Evolutionary conservation across 225 moss, liverwort and hornwort species (phyloP).

Genomic region (Pseudisothecium myosuroides): DNA sequence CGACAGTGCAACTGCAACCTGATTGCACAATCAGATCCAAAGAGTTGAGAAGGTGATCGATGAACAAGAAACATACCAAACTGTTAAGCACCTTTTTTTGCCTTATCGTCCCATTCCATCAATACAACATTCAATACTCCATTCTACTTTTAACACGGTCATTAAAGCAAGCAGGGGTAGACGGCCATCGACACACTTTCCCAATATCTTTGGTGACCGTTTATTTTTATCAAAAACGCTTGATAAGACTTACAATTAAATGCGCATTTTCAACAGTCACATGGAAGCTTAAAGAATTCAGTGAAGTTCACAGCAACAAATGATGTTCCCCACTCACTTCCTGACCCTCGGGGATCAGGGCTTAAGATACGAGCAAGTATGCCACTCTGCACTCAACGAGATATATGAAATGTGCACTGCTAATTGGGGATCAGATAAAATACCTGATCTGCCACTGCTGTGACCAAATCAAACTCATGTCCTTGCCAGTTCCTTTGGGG

Average conservation of each 20-base stretch:
- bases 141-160: background rate
- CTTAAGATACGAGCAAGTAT: background rate
- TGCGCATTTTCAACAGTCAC: background rate
- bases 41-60: background rate
- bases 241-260: background rate
- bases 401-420: background rate
- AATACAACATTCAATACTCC: background rate
- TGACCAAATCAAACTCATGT: constrained; percentile 59
- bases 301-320: background rate
- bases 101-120: background rate
- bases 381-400: background rate
- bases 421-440: background rate
- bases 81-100: background rate
- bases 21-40: background rate
- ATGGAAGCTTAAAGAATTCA: background rate
- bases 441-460: constrained; percentile 73
- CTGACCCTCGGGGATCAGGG: background rate
- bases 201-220: background rate
- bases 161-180: background rate
- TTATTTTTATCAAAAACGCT: background rate
- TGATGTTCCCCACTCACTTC: background rate
- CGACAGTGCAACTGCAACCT: constrained; percentile 90
- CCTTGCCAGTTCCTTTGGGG: constrained; percentile 43
- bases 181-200: background rate
- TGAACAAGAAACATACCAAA: background rate